A percentile compares a stretch with the other conserved stretches of the same genome.
phyloP scores from a whole-genome alignment of 2,329 filamentous ascomycete genomes.

The Ustilaginoidea virens region DNA sequence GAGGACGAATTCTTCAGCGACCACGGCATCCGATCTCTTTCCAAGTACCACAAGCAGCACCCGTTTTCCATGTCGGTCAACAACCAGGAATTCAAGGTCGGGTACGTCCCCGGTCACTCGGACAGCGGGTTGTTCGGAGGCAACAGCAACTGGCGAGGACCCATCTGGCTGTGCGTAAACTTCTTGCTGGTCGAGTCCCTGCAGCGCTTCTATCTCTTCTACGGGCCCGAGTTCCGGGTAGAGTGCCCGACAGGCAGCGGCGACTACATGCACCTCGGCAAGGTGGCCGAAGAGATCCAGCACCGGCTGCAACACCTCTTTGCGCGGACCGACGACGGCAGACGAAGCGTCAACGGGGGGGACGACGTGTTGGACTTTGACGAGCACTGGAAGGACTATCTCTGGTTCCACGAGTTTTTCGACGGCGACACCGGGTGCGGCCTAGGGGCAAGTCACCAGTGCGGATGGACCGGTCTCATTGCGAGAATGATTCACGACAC shows the following conservation, averaged over 20 bases:
- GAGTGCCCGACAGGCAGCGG: constrained; percentile 91
- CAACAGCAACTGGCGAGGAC: constrained; percentile 95
- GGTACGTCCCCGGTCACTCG: constrained; percentile 88
- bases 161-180: constrained; percentile 93
- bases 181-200: constrained; percentile 87
- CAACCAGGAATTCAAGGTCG: constrained; percentile 72
- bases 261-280: constrained; percentile 88
- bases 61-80: constrained; percentile 95
- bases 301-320: constrained; percentile 89
- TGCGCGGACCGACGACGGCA: constrained; percentile 66
- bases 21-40: constrained; percentile 81
- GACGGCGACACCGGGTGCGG: constrained; percentile 84
- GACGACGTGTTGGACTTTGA: constrained; percentile 83
- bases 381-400: constrained; percentile 65
- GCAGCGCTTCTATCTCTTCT: constrained; percentile 94
- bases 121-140: constrained; percentile 90
- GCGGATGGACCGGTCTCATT: constrained; percentile 90
- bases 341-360: constrained; percentile 74
- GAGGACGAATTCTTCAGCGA: constrained; percentile 86
- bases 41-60: constrained; percentile 77
- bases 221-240: constrained; percentile 73
- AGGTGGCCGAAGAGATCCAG: constrained; percentile 88
- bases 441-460: constrained; percentile 84
- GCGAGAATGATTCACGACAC: constrained; percentile 97
- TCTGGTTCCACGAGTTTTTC: constrained; percentile 98